Percentiles rank a stretch among this genome's conserved stretches.
phyloP scores from a whole-genome alignment of 2,329 filamentous ascomycete species.

The Ophiocordyceps australis region DNA sequence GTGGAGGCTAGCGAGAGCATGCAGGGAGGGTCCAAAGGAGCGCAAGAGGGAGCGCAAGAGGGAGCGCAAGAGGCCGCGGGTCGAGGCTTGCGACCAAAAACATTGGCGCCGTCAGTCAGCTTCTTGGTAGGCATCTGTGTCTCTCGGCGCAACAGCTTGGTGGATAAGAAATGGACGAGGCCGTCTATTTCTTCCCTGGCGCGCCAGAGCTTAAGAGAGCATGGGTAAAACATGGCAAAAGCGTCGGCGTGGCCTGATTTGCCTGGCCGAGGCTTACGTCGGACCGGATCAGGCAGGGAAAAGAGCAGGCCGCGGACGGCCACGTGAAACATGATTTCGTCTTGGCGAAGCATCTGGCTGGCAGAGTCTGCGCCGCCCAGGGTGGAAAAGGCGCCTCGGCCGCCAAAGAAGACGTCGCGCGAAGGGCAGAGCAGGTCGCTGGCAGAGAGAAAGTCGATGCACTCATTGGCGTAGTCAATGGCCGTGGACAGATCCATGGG shows the following conservation, averaged over 20 bases:
- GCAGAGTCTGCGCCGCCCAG: conserved; percentile 39
- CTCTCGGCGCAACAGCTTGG: conserved; percentile 39
- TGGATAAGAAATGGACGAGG: conserved; percentile 51
- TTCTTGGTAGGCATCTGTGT: conserved; percentile 14
- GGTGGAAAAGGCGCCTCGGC: conserved; percentile 30
- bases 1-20: conserved; percentile 44
- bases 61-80: conserved; percentile 2
- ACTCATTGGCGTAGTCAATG: conserved; percentile 66
- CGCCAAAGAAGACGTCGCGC: conserved; percentile 48
- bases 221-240: conserved; percentile 85
- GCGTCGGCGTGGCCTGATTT: conserved; percentile 38
- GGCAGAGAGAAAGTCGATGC: conserved; percentile 72
- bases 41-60: too few relatives aligned
- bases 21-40: conserved; percentile 8
- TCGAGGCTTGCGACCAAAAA: conserved; percentile 28
- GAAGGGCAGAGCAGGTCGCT: conserved; percentile 72
- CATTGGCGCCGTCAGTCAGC: conserved; percentile 25
- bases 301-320: conserved; percentile 77
- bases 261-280: conserved; percentile 17
- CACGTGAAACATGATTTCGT: conserved; percentile 86
- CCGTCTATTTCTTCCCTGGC: conserved; percentile 66
- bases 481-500: conserved; percentile 37
- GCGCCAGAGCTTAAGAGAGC: conserved; percentile 67
- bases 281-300: conserved; percentile 66
- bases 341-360: conserved; percentile 66